Base-by-base conservation (phyloP, 163 green algal genomes). In the Scenedesmus sp. region DNA sequence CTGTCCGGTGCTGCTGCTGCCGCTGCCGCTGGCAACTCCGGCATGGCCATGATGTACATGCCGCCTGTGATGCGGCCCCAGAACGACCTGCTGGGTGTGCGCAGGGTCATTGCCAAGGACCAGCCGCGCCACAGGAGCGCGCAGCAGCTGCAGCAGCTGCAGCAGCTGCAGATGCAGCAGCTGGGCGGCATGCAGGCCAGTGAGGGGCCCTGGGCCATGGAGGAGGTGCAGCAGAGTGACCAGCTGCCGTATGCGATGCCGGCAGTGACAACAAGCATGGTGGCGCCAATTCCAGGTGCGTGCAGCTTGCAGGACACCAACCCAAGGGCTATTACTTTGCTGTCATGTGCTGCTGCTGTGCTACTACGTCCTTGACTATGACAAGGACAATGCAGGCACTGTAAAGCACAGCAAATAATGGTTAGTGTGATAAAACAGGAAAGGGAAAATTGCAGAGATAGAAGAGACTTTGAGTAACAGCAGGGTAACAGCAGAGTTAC, bases 61-160 rank as follows among this genome's bases (percentile, higher is more conserved):
- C 23, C 81, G 23, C 18, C 34, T 12, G 34, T 26, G 54, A 86
- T 60, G 81, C 52, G 54, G 81, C 52, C 81, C 23, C 70, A 79
- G 18, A 70, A 52, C 20, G 83, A 84, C 66, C 60, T 85, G 20
- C 88, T 92, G 12, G 81, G 62, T 55, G 81, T 73, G 52, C 81
- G 76, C 18, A 9, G 81, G 5, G 56, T 84, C 34, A 92, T 92
- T 12, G 2, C 12, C 12, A 92, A 87, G 66, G 88, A 92, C 26
- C 88, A 92, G 66, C 88, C 88, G 4, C 81, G 62, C 88, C 77
- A 87, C 66, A 52, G 15, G 56, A 3, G 77, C 9, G 85, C 64
- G 9, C 64, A 26, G 20, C 74, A 57, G 62, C 62, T 60, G 84
- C 60, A 79, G 73, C 62, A 88, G n/a, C 56, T 77, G 56, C 83